A percentile compares a stretch with the other conserved stretches of the same genome.
Conservation (phyloP, 257 asterid species). For the Ophiorrhiza pumila region DNA sequence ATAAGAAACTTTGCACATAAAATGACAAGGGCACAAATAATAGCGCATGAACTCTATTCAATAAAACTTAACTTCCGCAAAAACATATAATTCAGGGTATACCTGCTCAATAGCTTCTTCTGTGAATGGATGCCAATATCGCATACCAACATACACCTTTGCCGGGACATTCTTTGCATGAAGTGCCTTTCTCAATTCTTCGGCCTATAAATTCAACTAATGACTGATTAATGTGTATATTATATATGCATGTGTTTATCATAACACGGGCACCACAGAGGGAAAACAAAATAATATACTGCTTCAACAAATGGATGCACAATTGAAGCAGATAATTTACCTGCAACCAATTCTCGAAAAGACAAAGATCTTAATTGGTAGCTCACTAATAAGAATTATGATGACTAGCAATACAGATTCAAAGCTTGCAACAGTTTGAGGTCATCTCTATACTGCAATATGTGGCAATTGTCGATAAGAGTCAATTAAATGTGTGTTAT, state of each 20-base stretch:
- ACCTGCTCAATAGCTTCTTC: slow-evolving; percentile 99
- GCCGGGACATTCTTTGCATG: slow-evolving; percentile 74
- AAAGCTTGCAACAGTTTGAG: not conserved
- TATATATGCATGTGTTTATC: not conserved
- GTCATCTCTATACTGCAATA: not conserved
- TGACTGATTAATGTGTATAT: slow-evolving; percentile 18
- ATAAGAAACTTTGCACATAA: not conserved
- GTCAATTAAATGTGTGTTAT: not conserved
- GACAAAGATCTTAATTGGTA: not conserved
- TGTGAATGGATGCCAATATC: slow-evolving; percentile 99
- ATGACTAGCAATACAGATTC: not conserved
- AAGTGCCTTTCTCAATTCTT: slow-evolving; percentile 79
- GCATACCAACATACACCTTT: slow-evolving; percentile 96
- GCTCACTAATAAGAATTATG: not conserved
- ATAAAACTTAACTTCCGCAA: not conserved
- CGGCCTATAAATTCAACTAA: slow-evolving; percentile 60
- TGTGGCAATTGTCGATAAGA: not conserved
- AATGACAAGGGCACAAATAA: not conserved
- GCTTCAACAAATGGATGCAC: not conserved
- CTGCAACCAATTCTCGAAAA: not conserved
- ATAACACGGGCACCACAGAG: not conserved
- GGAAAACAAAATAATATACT: not conserved
- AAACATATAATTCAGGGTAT: slow-evolving; percentile 14
- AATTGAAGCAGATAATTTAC: not conserved
- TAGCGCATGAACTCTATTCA: slow-evolving; percentile 3